Conservation (phyloP, 352 stramenopile species). For the Phytopythium vexans region DNA sequence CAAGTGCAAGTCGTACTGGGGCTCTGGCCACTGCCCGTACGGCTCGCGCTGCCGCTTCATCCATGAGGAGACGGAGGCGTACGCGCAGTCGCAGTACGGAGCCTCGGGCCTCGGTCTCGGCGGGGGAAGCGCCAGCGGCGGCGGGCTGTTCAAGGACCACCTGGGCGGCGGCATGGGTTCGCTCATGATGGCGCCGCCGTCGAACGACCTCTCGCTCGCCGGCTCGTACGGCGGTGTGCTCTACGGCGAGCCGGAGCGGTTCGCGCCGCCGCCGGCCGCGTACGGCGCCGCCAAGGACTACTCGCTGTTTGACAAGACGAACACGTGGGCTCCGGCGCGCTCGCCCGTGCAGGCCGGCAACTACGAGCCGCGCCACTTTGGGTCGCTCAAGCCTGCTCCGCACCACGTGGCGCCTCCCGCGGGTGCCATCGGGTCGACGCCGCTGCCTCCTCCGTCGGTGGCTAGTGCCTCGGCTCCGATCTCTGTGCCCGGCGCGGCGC, state of each 20-base stretch:
- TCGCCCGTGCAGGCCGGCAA: slow-evolving; percentile 2
- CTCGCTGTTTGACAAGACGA: slow-evolving; percentile 59
- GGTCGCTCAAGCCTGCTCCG: slow-evolving; percentile 25
- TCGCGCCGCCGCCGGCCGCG: slow-evolving; percentile 12
- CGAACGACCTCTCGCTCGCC: slow-evolving; percentile 15
- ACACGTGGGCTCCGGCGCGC: slow-evolving; percentile 29
- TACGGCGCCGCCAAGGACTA: slow-evolving; percentile 59
- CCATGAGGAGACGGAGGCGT: slow-evolving; percentile 75
- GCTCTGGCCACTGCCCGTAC: slow-evolving; percentile 86
- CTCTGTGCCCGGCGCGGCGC: slow-evolving; percentile 8
- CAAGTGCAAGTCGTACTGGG: slow-evolving; percentile 90
- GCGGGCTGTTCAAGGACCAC: slow-evolving; percentile 61
- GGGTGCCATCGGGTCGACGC: neutral
- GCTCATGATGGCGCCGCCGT: slow-evolving; percentile 25
- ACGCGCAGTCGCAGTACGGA: slow-evolving; percentile 51
- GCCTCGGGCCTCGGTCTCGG: slow-evolving; percentile 23
- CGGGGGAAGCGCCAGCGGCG: slow-evolving; percentile 7
- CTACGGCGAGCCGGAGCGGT: slow-evolving; percentile 25
- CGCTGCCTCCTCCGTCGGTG: neutral
- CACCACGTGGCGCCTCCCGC: slow-evolving; percentile 10
- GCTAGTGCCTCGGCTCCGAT: neutral
- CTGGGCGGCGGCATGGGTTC: slow-evolving; percentile 12
- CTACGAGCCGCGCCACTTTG: slow-evolving; percentile 18
- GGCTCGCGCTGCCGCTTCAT: slow-evolving; percentile 87
- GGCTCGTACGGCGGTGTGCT: slow-evolving; percentile 20